These are phyloP conservation scores for Pythium diclinum DNA, from an alignment of 352 stramenopile species.

Conservation along the genomic window DNA sequence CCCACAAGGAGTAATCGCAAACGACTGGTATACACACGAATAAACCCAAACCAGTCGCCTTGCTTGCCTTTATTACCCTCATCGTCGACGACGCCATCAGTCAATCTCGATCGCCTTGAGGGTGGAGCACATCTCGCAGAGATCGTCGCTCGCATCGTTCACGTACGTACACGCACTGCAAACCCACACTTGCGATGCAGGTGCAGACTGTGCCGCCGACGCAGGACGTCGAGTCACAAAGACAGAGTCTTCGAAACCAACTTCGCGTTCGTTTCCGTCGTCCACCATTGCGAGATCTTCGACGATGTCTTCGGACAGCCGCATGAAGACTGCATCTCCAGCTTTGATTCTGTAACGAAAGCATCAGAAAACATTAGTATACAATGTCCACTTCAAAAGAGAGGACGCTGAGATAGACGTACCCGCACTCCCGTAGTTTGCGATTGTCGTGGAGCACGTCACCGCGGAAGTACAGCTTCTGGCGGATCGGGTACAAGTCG, in stretches of 20 bases:
- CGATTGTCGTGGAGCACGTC: slow-evolving; percentile 47
- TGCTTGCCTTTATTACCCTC: background rate
- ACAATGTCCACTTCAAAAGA: background rate
- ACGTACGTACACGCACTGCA: slow-evolving; percentile 72
- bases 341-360: slow-evolving; percentile 54
- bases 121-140: slow-evolving; percentile 72
- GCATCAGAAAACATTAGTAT: slow-evolving; percentile 4
- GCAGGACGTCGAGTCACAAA: slow-evolving; percentile 35
- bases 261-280: slow-evolving; percentile 50
- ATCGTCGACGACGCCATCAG: slow-evolving; percentile 10
- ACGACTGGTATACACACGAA: background rate
- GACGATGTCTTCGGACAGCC: slow-evolving; percentile 49
- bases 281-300: slow-evolving; percentile 61
- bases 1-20: slow-evolving; percentile 42
- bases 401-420: slow-evolving; percentile 15
- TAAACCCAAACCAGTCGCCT: background rate
- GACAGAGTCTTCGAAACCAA: slow-evolving; percentile 72
- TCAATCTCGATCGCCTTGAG: slow-evolving; percentile 40
- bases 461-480: slow-evolving; percentile 71
- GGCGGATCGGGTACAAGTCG: slow-evolving; percentile 60
- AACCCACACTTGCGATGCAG: slow-evolving; percentile 49
- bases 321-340: slow-evolving; percentile 72
- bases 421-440: slow-evolving; percentile 68
- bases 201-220: background rate
- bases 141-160: slow-evolving; percentile 52